Base-by-base conservation (phyloP, 2,329 filamentous ascomycete genomes). In the Colletotrichum sp. region DNA sequence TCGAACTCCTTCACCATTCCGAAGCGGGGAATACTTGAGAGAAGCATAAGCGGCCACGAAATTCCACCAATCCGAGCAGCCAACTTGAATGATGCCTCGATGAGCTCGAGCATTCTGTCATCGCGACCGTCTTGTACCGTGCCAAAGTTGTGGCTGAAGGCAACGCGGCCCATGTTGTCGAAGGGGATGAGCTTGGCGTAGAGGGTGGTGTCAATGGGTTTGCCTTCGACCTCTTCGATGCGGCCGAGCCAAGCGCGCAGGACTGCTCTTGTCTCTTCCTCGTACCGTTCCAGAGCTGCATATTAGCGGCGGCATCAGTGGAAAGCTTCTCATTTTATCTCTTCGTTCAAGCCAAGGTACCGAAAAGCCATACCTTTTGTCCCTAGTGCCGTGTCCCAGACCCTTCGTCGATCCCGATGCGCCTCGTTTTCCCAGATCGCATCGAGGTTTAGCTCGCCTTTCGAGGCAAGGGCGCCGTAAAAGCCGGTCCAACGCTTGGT, bases 1-100 rank as follows among this genome's bases (percentile, higher is more conserved):
- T 92, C 89, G 55, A 81, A 81, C 18, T 80, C 74, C 8, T 66
- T 77, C 16, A 65, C 62, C 36, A 78, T 72, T 1, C 76, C 78
- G 13, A 76, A 57, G 3, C 75, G 49, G 18, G 75, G 79, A 6
- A 81, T 28, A 0, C 32, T 21, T 5, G 75, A 69, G 2, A 79
- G 8, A 0, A 82, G 26, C 2, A 66, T 68, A 15, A 81, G 26
- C 2, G 80, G 80, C 81, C 81, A 82, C 4, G 75, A 63, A n/a
- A 80, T 52, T 49, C 79, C 64, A 2, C 81, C 81, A 4, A 80
- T 52, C 4, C 68, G 39, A 0, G 75, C 78, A 16, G 79, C 63
- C 12, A 65, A 36, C 4, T 75, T 77, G 39, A 83, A 81, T 2
- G 75, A 77, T 2, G 67, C 39, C 68, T 80, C 77, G 16, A 82